These are phyloP conservation scores for Oemleria cerasiformis DNA, from an alignment of 306 rosid genomes.

Conservation along the genomic window DNA sequence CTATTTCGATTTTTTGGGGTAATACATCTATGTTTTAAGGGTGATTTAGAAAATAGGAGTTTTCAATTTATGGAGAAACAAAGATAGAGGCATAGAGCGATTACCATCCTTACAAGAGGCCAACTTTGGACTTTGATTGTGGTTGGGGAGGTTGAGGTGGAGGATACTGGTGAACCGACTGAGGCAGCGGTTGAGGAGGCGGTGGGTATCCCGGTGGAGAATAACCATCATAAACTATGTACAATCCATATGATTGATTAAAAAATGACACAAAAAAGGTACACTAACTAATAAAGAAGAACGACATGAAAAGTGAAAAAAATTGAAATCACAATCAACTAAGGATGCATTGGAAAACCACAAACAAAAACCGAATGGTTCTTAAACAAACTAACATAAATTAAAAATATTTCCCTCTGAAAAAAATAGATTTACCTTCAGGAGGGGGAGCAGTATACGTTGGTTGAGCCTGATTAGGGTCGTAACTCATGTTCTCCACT, in stretches of 20 bases:
- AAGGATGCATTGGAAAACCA: too few species aligned
- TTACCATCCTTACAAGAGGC: conserved; percentile 15
- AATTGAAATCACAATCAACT: background rate
- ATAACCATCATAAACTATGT: background rate
- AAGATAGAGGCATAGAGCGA: background rate
- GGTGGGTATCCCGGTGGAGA: conserved; percentile 4
- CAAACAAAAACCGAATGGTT: too few species aligned
- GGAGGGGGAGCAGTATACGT: background rate
- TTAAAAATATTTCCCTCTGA: too few species aligned
- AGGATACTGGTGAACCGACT: too few species aligned
- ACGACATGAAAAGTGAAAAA: background rate
- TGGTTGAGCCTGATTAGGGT: background rate
- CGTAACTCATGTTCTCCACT: background rate
- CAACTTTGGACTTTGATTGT: background rate
- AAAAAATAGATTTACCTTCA: background rate
- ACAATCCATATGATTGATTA: background rate
- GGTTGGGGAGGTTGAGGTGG: background rate
- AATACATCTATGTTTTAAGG: too few species aligned
- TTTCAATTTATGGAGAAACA: background rate
- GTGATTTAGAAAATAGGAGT: too few species aligned
- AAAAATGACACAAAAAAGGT: background rate
- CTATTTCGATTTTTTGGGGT: too few species aligned
- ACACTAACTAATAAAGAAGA: too few species aligned
- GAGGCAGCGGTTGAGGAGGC: too few species aligned
- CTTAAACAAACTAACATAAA: too few species aligned